Base-by-base conservation (phyloP, 2,329 filamentous ascomycete species). In the Penicillium sp. region DNA sequence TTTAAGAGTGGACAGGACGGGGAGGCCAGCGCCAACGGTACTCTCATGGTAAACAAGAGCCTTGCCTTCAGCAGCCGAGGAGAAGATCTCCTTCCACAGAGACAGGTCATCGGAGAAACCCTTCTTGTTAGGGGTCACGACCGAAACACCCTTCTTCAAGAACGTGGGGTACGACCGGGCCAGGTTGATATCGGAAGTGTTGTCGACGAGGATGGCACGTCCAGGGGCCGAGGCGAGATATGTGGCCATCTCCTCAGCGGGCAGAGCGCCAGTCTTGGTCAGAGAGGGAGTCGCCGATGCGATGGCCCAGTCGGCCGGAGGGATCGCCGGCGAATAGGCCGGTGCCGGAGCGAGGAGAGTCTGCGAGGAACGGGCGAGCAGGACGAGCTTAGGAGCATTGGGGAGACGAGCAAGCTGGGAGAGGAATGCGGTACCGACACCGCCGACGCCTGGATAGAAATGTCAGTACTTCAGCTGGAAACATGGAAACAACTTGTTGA, bases 111-210 rank as follows among this genome's bases (percentile, higher is more conserved):
- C 84, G 0, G 89, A 95, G 74, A 98, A 98, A 13, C 87, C 92
- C 75, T 98, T 98, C 78, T 98, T 98, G 79, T 97, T 98, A 38
- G 93, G 91, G 0, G 93, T 98, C 27, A 97, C 89, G 61, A 98
- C 83, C 71, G 84, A 92, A 70, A 98, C 85, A 10, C 91, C 92
- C 56, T 83, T 82, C 63, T 81, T 80, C 53, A 98, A 77, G 71
- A 95, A 88, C 41, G 80, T 71, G 1, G 93, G 91, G 72, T 98
- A 98, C 27, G 81, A 75, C 53, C 88, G 81, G 42, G 92, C 93
- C 27, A 98, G 80, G 56, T 87, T 84, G 62, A 92, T 86, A 60
- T 89, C 91, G 72, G 88, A 95, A 45, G 93, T 98, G 76, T 97
- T 97, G 79, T 98, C 93, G 58, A 98, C 85, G 27, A 98, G 78